Conservation (phyloP, 1,139 yeast genomes). For the Tardiomyces blankii region DNA sequence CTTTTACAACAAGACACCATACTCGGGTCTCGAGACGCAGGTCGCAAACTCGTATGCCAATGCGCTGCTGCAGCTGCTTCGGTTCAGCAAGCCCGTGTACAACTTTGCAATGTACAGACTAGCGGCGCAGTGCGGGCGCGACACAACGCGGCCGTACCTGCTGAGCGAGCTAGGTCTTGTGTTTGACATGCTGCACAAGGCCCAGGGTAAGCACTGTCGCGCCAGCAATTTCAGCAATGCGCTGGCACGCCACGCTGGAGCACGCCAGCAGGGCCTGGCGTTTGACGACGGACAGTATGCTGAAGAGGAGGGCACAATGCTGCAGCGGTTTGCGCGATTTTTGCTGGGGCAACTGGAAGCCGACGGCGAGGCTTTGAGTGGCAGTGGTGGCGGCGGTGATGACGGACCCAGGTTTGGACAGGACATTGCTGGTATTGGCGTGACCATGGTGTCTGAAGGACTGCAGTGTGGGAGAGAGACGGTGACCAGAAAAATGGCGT, state of each 20-base stretch:
- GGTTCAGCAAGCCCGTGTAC: conserved; percentile 65
- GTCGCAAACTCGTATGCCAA: conserved; percentile 75
- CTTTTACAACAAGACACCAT: conserved; percentile 63
- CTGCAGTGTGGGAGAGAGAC: conserved; percentile 12
- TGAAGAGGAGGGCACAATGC: conserved; percentile 24
- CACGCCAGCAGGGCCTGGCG: conserved; percentile 37
- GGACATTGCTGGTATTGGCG: conserved; percentile 5
- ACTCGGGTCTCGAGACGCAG: conserved; percentile 84
- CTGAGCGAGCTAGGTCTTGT: conserved; percentile 78
- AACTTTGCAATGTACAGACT: conserved; percentile 43
- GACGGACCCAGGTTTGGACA: not conserved
- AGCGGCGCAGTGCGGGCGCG: conserved; percentile 11
- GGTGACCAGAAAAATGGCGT: not conserved
- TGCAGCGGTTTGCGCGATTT: conserved; percentile 50
- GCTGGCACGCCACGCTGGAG: conserved; percentile 23
- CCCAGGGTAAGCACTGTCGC: conserved; percentile 59
- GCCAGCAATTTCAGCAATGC: conserved; percentile 57
- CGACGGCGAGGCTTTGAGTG: conserved; percentile 29
- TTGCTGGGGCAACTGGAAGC: conserved; percentile 38
- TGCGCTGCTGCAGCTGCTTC: conserved; percentile 68
- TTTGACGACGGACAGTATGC: conserved; percentile 30
- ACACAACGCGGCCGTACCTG: conserved; percentile 33
- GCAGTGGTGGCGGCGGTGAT: not conserved
- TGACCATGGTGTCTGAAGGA: not conserved
- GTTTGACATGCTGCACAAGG: conserved; percentile 83